A percentile compares a stretch with the other conserved stretches of the same genome.
Conservation (phyloP, 441 rosid species). For the Lepidium campestre region DNA sequence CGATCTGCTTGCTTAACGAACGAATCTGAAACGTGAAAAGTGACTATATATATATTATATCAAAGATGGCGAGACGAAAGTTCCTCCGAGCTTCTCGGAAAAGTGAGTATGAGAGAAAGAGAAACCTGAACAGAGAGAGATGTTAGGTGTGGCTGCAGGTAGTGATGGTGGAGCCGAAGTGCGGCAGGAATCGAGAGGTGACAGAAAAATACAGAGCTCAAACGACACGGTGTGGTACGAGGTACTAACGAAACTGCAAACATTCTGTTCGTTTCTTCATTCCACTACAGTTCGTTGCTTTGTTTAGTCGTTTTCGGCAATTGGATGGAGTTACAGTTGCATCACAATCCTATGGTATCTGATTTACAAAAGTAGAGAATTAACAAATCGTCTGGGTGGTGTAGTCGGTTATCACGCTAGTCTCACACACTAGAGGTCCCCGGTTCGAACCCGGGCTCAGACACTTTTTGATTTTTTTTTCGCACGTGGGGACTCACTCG, state of each 20-base stretch:
- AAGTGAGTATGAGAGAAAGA: not conserved
- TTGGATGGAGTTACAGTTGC: not conserved
- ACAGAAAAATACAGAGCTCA: constrained; percentile 18
- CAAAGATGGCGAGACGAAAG: not conserved
- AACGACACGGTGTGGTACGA: constrained; percentile 29
- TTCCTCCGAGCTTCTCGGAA: constrained; percentile 8
- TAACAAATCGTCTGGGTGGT: constrained; percentile 68
- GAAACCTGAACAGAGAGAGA: constrained; percentile 18
- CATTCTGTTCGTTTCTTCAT: constrained; percentile 9
- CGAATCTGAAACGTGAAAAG: constrained; percentile 20
- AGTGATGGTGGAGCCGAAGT: constrained; percentile 26
- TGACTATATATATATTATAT: not conserved
- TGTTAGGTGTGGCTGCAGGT: constrained; percentile 14
- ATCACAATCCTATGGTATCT: too few species aligned
- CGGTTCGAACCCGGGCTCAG: constrained; percentile 98
- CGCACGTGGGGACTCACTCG: not conserved
- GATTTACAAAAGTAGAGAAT: too few species aligned
- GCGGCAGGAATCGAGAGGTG: constrained; percentile 10
- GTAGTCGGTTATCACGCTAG: constrained; percentile 99
- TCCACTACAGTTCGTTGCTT: not conserved
- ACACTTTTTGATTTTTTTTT: not conserved
- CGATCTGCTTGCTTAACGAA: constrained; percentile 23
- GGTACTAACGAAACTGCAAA: constrained; percentile 20
- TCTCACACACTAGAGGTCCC: constrained; percentile 99
- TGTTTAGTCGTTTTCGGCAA: constrained; percentile 12